Conservation (phyloP, 495 filamentous ascomycete genomes). For the Tetracladium setigerum region DNA sequence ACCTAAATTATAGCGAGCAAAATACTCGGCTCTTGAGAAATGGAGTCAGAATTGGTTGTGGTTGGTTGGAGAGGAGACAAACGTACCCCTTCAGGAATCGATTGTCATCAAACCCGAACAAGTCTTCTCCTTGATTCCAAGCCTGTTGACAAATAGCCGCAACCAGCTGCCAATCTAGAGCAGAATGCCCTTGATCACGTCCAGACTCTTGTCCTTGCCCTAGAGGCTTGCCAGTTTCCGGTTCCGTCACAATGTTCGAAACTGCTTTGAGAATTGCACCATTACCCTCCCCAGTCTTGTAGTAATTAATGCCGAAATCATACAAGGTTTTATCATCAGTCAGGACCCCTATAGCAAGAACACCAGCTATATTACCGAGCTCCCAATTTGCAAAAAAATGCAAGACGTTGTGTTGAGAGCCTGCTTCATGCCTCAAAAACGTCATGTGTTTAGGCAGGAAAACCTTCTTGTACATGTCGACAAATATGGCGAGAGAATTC, state of each 20-base stretch:
- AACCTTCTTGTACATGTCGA: slow-evolving; percentile 26
- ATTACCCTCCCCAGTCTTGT: slow-evolving; percentile 31
- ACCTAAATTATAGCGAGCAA: slow-evolving; percentile 35
- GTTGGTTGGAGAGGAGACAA: background rate
- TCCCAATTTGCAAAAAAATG: slow-evolving; percentile 42
- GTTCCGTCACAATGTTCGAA: slow-evolving; percentile 14
- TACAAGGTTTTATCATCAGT: slow-evolving; percentile 33
- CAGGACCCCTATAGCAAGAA: slow-evolving; percentile 33
- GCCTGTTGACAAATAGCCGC: slow-evolving; percentile 33
- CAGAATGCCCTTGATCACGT: slow-evolving; percentile 36
- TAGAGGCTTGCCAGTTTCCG: slow-evolving; percentile 18
- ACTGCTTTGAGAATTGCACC: slow-evolving; percentile 28
- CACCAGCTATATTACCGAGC: slow-evolving; percentile 32
- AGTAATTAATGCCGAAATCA: slow-evolving; percentile 26
- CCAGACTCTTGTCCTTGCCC: slow-evolving; percentile 37
- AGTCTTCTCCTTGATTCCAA: slow-evolving; percentile 33
- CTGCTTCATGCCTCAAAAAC: slow-evolving; percentile 28
- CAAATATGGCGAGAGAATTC: slow-evolving; percentile 13
- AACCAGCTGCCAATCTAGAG: slow-evolving; percentile 28
- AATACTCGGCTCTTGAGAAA: slow-evolving; percentile 30
- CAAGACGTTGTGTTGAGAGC: slow-evolving; percentile 18
- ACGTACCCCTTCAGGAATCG: slow-evolving; percentile 30
- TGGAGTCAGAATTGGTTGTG: slow-evolving; percentile 1
- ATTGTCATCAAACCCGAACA: slow-evolving; percentile 29
- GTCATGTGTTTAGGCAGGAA: slow-evolving; percentile 30